phyloP scores from a whole-genome alignment of 352 stramenopile species.

The Pythium aristosporum region DNA sequence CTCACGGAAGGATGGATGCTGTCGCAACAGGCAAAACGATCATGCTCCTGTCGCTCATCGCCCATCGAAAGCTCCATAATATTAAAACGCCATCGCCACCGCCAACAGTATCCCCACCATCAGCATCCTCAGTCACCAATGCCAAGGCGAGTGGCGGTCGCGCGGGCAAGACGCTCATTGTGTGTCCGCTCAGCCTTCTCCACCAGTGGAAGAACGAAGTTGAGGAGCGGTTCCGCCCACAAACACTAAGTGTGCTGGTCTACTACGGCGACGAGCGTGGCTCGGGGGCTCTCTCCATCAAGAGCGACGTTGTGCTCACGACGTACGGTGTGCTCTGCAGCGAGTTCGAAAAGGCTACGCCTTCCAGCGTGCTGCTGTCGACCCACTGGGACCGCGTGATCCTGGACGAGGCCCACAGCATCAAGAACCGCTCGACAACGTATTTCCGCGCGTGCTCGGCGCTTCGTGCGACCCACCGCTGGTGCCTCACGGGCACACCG shows the following conservation, averaged over 20 bases:
- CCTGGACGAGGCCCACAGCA: slow-evolving; percentile 90
- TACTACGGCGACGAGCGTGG: slow-evolving; percentile 77
- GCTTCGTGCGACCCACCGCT: slow-evolving; percentile 65
- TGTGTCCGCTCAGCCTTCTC: slow-evolving; percentile 86
- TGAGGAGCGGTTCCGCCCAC: slow-evolving; percentile 53
- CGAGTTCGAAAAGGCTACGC: slow-evolving; percentile 49
- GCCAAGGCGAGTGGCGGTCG: not conserved
- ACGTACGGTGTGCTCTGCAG: slow-evolving; percentile 81
- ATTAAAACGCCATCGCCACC: not conserved
- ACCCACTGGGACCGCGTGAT: slow-evolving; percentile 85
- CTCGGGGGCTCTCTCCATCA: slow-evolving; percentile 15
- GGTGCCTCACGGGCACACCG: slow-evolving; percentile 90
- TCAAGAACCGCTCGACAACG: slow-evolving; percentile 84
- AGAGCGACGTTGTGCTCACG: slow-evolving; percentile 77
- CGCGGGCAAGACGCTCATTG: slow-evolving; percentile 65
- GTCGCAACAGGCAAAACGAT: slow-evolving; percentile 55
- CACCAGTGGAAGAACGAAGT: slow-evolving; percentile 89
- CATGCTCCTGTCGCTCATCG: slow-evolving; percentile 72
- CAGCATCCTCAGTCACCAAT: not conserved
- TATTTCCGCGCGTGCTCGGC: slow-evolving; percentile 68
- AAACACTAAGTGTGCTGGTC: slow-evolving; percentile 52
- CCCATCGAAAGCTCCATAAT: slow-evolving; percentile 49
- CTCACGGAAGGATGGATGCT: not conserved
- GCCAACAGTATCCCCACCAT: not conserved
- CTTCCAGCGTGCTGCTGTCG: slow-evolving; percentile 28